Percentiles rank a stretch among this genome's conserved stretches.
These are phyloP conservation scores for Lyophyllum semitale DNA, from an alignment of 768 basidiomycete species.

Conservation along the genomic window DNA sequence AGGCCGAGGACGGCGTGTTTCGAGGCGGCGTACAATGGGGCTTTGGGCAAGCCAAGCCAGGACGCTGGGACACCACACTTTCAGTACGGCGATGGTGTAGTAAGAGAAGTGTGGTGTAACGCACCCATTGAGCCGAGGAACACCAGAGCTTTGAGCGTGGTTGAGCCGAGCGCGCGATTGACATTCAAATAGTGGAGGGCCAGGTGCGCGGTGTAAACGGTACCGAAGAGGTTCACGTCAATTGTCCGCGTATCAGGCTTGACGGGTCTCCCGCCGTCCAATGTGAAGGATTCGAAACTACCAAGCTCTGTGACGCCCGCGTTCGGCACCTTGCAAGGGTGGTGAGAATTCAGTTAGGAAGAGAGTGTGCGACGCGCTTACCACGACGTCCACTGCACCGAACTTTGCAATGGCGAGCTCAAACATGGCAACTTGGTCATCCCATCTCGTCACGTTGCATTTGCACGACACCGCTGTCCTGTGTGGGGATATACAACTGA, in stretches of 20 bases:
- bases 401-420: slow-evolving; percentile 46
- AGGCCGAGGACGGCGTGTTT: slow-evolving; percentile 57
- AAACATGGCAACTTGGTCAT: slow-evolving; percentile 54
- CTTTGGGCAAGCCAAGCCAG: slow-evolving; percentile 46
- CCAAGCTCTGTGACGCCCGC: slow-evolving; percentile 46
- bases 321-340: slow-evolving; percentile 41
- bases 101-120: slow-evolving; percentile 5
- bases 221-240: slow-evolving; percentile 51
- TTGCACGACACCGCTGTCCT: slow-evolving; percentile 43
- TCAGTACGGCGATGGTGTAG: not conserved
- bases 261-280: slow-evolving; percentile 42
- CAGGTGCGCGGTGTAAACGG: slow-evolving; percentile 50
- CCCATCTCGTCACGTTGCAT: slow-evolving; percentile 57
- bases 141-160: slow-evolving; percentile 49
- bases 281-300: slow-evolving; percentile 27
- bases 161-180: slow-evolving; percentile 27
- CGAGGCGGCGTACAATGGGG: slow-evolving; percentile 48
- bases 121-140: slow-evolving; percentile 58
- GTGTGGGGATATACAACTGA: not conserved
- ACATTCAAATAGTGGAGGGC: slow-evolving; percentile 51
- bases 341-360: not conserved
- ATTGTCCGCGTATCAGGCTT: slow-evolving; percentile 46
- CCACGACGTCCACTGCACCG: slow-evolving; percentile 56
- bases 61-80: slow-evolving; percentile 38
- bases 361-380: slow-evolving; percentile 23